Evolutionary conservation across 345 rosid genomes (phyloP).

Genomic region (Gossypium arboreum): DNA sequence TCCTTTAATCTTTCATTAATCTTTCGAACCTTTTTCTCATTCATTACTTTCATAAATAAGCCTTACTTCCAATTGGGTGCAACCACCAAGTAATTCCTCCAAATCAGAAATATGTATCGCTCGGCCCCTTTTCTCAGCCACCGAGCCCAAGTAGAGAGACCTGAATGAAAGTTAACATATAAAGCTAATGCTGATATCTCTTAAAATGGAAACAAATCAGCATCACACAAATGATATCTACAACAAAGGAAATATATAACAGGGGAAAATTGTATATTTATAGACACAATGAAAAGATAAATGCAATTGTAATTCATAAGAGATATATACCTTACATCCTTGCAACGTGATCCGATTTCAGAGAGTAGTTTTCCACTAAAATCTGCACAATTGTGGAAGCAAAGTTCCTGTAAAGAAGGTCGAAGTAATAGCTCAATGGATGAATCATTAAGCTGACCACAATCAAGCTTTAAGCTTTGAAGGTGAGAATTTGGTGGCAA

Average conservation of each 20-base stretch:
- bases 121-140: conserved; percentile 77
- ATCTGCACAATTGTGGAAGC: conserved; percentile 62
- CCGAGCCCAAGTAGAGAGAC: conserved; percentile 76
- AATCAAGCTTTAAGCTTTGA: conserved; percentile 72
- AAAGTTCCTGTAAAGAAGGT: conserved; percentile 66
- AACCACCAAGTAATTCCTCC: conserved; percentile 74
- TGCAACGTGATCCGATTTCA: conserved; percentile 68
- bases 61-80: conserved; percentile 86
- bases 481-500: conserved; percentile 66
- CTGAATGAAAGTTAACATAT: conserved; percentile 32
- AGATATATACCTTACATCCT: conserved; percentile 55
- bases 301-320: background rate
- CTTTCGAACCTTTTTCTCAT: background rate
- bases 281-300: background rate
- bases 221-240: background rate
- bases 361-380: conserved; percentile 77
- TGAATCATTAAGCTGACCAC: conserved; percentile 64
- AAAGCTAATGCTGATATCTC: conserved; percentile 18
- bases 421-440: conserved; percentile 46
- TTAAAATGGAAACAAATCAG: background rate
- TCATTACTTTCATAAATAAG: conserved; percentile 13
- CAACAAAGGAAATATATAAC: background rate
- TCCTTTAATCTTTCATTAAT: background rate
- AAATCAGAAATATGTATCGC: conserved; percentile 61
- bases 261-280: background rate